Evolutionary conservation across 495 filamentous ascomycete genomes (phyloP), one percentile per base, ranked within the genome.

Genomic region (Articulospora tetracladia): DNA sequence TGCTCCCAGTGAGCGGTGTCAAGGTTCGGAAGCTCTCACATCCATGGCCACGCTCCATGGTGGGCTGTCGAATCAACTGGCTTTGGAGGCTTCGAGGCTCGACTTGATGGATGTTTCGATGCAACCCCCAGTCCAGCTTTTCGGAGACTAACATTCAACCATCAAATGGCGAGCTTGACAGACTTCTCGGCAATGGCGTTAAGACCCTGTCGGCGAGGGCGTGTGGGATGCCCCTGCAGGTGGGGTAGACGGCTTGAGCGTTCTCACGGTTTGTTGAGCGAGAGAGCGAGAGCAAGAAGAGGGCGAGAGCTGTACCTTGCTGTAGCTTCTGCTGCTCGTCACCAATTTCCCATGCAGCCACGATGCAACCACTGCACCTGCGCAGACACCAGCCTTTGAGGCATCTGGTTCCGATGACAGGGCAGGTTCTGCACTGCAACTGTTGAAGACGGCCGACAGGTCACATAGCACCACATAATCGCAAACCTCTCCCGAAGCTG

Each of bases 341-440:
- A 44, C 39, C 39, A 44, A 44, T 44, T 44, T 44, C 39, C 39
- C 39, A 44, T 44, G 39, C 39, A 44, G 39, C 39, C 39, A 44
- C 39, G 7, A 44, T 44, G 39, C 39, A 44, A 44, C 39, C 39
- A 44, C 39, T 44, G 11, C 39, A 44, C 10, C 17, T 8, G 39
- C n/a, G 39, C 39, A 44, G 39, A 44, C 8, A 44, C 10, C 8
- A 44, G n/a, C 39, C 17, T 44, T 44, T 19, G 10, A 17, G 17
- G 30, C 30, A 32, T 32, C 30, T 6, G 4, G 13, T n/a, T 6
- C 6, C 30, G 30, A 32, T 32, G 30, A 32, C 30, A 32, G 30
- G 30, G 30, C 30, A 32, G 4, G 30, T 13, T 13, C 4, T 32
- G 13, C 30, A 4, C 13, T 6, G 6, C 30, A 6, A 32, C 30